Evolutionary conservation across 176 grass and related monocot species (phyloP).

Genomic region (Thalia dealbata): DNA sequence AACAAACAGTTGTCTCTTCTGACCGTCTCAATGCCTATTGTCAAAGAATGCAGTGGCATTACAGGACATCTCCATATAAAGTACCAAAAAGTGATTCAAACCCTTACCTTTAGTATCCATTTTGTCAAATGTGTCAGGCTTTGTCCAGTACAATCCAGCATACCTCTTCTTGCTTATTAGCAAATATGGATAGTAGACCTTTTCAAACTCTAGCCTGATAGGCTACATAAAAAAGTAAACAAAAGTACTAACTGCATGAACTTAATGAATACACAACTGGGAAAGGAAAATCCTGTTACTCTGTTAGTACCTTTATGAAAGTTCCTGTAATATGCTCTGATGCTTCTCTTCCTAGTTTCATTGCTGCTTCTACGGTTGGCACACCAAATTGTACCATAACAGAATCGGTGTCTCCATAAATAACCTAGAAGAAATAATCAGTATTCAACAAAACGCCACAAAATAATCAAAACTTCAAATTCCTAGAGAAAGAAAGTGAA

Average conservation of each 20-base stretch:
- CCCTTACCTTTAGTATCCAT: constrained; percentile 96
- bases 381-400: constrained; percentile 98
- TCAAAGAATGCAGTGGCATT: constrained; percentile 4
- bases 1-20: constrained; percentile 98
- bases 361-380: constrained; percentile 62
- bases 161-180: constrained; percentile 99
- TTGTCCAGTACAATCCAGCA: constrained; percentile 97
- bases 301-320: constrained; percentile 77
- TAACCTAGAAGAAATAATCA: constrained; percentile 37
- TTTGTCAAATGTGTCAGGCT: constrained; percentile 96
- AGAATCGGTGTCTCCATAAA: constrained; percentile 96
- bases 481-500: background rate
- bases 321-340: constrained; percentile 81
- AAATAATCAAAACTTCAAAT: background rate
- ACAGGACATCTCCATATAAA: background rate
- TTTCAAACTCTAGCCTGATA: constrained; percentile 97
- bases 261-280: background rate
- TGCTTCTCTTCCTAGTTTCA: constrained; percentile 98
- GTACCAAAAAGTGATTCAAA: background rate
- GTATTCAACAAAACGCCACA: background rate
- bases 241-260: background rate
- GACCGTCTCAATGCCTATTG: constrained; percentile 87
- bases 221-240: constrained; percentile 39
- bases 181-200: constrained; percentile 87
- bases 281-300: background rate